Percentiles rank a stretch among this genome's conserved stretches.
These are phyloP conservation scores for Wickerhamomyces bovis DNA, from an alignment of 805 yeast genomes.

Conservation along the genomic window DNA sequence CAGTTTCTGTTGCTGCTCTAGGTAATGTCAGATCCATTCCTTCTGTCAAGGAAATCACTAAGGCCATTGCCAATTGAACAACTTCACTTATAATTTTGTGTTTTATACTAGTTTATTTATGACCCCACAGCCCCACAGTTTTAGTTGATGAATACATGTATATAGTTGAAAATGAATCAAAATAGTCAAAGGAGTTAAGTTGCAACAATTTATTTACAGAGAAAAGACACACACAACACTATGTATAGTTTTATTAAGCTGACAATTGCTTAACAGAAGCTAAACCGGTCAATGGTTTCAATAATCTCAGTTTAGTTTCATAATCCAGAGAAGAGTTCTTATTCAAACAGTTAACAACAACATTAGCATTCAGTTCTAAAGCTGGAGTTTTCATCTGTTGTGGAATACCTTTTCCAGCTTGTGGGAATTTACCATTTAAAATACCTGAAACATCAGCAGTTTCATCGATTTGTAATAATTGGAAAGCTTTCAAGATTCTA, in stretches of 20 bases:
- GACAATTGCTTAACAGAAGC: slow-evolving; percentile 22
- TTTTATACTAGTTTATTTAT: too few species aligned
- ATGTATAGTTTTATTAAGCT: neutral
- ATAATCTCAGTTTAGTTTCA: slow-evolving; percentile 18
- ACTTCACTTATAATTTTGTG: too few species aligned
- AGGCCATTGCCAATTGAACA: slow-evolving; percentile 20
- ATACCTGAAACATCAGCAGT: slow-evolving; percentile 14
- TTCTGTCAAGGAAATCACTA: slow-evolving; percentile 53
- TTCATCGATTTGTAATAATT: slow-evolving; percentile 9
- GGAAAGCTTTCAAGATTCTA: slow-evolving; percentile 18
- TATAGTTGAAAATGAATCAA: neutral
- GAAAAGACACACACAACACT: too few species aligned
- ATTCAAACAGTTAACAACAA: slow-evolving; percentile 23
- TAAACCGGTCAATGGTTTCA: slow-evolving; percentile 24
- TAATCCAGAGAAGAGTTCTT: slow-evolving; percentile 17
- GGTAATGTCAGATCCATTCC: slow-evolving; percentile 78
- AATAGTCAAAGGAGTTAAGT: neutral
- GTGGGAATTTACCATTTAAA: slow-evolving; percentile 14
- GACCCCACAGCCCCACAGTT: neutral
- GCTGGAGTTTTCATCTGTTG: slow-evolving; percentile 15
- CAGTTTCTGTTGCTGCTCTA: slow-evolving; percentile 84
- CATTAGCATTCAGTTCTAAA: slow-evolving; percentile 19
- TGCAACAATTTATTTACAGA: neutral
- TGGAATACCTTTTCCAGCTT: slow-evolving; percentile 4
- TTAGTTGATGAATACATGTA: neutral